Evolutionary conservation across 2,329 filamentous ascomycete species (phyloP).

Genomic region (Ophiostoma sp.): DNA sequence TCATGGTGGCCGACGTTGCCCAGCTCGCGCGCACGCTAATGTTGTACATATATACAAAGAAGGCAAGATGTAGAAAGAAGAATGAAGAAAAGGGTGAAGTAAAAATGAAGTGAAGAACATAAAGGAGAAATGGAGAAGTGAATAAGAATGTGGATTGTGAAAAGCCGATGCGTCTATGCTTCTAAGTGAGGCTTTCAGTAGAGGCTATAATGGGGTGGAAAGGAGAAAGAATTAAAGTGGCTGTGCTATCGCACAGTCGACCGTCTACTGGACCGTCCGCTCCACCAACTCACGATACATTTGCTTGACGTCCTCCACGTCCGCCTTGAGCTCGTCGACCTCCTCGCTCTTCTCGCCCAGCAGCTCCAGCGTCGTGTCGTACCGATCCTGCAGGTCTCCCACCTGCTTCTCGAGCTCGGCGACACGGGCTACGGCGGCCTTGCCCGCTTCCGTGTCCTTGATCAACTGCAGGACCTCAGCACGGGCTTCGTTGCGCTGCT

Average conservation of each 20-base stretch:
- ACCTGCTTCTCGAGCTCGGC: constrained; percentile 67
- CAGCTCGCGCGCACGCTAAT: constrained; percentile 13
- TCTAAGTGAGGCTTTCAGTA: background rate
- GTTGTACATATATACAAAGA: constrained; percentile 8
- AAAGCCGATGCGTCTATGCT: constrained; percentile 3
- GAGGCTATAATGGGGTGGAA: background rate
- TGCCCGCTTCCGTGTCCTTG: constrained; percentile 77
- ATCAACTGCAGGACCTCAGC: constrained; percentile 87
- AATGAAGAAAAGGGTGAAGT: background rate
- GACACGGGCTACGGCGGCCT: constrained; percentile 59
- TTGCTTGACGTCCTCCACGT: constrained; percentile 89
- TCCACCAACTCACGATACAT: constrained; percentile 95
- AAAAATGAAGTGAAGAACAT: background rate
- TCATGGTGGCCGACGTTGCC: background rate
- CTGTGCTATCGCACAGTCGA: background rate
- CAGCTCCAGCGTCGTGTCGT: constrained; percentile 90
- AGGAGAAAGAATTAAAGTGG: background rate
- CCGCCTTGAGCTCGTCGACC: constrained; percentile 84
- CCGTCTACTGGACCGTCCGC: constrained; percentile 59
- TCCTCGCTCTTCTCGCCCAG: constrained; percentile 95
- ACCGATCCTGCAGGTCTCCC: constrained; percentile 68
- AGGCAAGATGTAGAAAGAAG: background rate
- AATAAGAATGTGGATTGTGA: background rate
- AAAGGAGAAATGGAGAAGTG: background rate
- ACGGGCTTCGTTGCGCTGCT: constrained; percentile 90